phyloP scores from a whole-genome alignment of 2,329 filamentous ascomycete species.

The Colletotrichum sublineola region DNA sequence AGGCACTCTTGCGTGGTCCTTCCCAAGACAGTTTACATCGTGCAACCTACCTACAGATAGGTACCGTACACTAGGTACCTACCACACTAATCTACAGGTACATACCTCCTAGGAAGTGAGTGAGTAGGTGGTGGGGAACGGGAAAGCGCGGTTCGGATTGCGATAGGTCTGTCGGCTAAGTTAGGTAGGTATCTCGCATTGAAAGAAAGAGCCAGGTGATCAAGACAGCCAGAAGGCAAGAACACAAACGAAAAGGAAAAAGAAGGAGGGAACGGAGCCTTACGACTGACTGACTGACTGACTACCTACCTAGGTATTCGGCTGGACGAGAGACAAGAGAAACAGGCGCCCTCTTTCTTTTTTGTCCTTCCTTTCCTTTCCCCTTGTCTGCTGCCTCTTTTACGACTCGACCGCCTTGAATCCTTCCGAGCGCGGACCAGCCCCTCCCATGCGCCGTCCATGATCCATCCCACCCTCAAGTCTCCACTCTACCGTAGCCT shows the following conservation, averaged over 20 bases:
- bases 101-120: no score
- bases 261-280: no score
- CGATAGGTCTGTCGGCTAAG: background rate
- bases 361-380: background rate
- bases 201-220: background rate
- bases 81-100: no score
- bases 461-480: background rate
- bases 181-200: background rate
- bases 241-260: background rate
- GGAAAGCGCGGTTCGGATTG: background rate
- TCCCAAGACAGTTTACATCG: background rate
- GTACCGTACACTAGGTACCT: no score
- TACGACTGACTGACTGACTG: no score
- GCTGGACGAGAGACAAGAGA: background rate
- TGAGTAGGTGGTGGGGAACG: background rate
- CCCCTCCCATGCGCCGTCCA: background rate
- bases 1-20: conserved; percentile 1
- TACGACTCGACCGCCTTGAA: background rate
- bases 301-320: no score
- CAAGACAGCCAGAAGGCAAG: background rate
- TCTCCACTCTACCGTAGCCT: conserved; percentile 6
- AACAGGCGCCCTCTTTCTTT: background rate
- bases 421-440: background rate
- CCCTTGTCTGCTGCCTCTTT: no score
- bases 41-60: background rate